Conservation (phyloP, 257 asterid genomes). For the Thymus mandschuricus region DNA sequence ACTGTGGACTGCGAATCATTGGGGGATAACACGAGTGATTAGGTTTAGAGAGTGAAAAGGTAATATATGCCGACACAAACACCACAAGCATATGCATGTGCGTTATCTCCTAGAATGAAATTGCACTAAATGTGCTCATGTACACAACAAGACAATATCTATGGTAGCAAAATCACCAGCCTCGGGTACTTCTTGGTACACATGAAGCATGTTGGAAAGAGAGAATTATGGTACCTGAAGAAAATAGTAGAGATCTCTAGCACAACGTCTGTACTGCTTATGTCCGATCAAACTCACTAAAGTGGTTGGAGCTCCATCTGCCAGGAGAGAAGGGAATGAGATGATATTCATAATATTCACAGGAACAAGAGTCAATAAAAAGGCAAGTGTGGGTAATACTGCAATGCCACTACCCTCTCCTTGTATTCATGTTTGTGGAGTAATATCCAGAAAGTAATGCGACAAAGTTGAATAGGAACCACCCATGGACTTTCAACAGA, state of each 20-base stretch:
- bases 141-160: not conserved
- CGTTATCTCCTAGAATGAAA: not conserved
- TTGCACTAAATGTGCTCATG: constrained; percentile 6
- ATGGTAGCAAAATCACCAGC: not conserved
- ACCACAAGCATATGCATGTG: not conserved
- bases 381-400: constrained; percentile 4
- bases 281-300: constrained; percentile 97
- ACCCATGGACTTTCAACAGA: no score
- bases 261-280: constrained; percentile 83
- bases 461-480: no score
- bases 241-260: constrained; percentile 87
- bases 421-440: not conserved
- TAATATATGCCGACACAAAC: not conserved
- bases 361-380: constrained; percentile 19
- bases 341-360: constrained; percentile 25
- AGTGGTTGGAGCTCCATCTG: constrained; percentile 95
- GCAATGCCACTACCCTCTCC: not conserved
- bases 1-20: constrained; percentile 71
- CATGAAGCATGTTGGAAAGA: not conserved
- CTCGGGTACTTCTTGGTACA: not conserved
- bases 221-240: constrained; percentile 66
- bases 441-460: no score
- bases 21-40: not conserved
- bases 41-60: not conserved
- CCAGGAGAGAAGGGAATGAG: constrained; percentile 30